These are phyloP conservation scores for Durotheca rogersii DNA, from an alignment of 495 filamentous ascomycete species.

Conservation along the genomic window DNA sequence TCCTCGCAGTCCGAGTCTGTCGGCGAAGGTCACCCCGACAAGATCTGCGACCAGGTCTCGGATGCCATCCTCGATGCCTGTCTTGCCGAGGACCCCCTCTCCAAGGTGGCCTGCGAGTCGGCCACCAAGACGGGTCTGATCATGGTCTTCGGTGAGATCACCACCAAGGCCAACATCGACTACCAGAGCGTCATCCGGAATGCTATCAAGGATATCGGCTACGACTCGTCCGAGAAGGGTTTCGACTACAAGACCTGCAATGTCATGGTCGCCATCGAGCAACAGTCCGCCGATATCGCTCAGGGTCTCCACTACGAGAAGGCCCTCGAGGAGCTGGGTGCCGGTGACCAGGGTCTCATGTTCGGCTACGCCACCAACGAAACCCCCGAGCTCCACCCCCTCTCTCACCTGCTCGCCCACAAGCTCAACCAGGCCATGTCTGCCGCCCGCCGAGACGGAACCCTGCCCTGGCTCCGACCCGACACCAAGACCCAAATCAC, in stretches of 20 bases:
- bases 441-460: constrained; percentile 79
- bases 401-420: constrained; percentile 91
- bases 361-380: constrained; percentile 99
- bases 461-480: constrained; percentile 89
- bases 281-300: constrained; percentile 98
- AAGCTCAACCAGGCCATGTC: constrained; percentile 94
- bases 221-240: constrained; percentile 93
- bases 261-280: constrained; percentile 96
- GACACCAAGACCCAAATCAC: constrained; percentile 99
- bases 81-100: constrained; percentile 87
- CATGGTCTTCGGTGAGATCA: constrained; percentile 99
- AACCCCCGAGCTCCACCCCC: constrained; percentile 93
- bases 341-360: constrained; percentile 99
- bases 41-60: constrained; percentile 98
- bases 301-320: constrained; percentile 97
- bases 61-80: constrained; percentile 99
- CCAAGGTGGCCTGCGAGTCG: constrained; percentile 98
- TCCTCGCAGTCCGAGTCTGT: constrained; percentile 80
- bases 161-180: constrained; percentile 90
- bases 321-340: constrained; percentile 94
- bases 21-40: constrained; percentile 96
- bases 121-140: constrained; percentile 99
- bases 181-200: constrained; percentile 97
- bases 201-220: constrained; percentile 97
- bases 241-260: constrained; percentile 99